A percentile compares a stretch with the other conserved stretches of the same genome.
phyloP scores from a whole-genome alignment of 2,329 filamentous ascomycete species.

The Aspergillus texensis region DNA sequence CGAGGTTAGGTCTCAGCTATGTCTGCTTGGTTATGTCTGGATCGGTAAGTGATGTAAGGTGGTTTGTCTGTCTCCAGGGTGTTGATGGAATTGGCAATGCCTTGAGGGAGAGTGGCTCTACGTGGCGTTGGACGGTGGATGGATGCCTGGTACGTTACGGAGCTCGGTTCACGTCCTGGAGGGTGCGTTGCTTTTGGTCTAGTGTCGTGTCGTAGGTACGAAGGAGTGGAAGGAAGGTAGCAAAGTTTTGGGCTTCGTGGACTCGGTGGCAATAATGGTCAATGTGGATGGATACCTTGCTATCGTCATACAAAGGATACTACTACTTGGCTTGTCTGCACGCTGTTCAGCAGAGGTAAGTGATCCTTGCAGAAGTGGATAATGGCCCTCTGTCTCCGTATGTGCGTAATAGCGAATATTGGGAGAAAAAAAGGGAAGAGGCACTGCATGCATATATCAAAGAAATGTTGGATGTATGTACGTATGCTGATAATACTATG shows the following conservation, averaged over 20 bases:
- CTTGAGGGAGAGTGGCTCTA: background rate
- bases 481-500: background rate
- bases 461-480: background rate
- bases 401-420: background rate
- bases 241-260: background rate
- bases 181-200: background rate
- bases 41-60: background rate
- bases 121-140: background rate
- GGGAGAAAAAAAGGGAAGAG: background rate
- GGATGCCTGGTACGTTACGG: background rate
- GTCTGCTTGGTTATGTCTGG: background rate
- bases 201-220: background rate
- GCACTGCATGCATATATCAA: background rate
- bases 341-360: background rate
- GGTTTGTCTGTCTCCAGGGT: background rate
- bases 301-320: background rate
- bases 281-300: background rate
- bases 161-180: background rate
- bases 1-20: background rate
- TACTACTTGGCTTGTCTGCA: background rate
- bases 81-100: background rate
- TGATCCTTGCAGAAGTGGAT: constrained; percentile 1
- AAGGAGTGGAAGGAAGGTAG: background rate
- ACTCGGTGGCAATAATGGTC: background rate
- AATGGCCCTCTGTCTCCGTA: background rate